Evolutionary conservation across 2,329 filamentous ascomycete species (phyloP).

Genomic region (Aspergillus unguis): DNA sequence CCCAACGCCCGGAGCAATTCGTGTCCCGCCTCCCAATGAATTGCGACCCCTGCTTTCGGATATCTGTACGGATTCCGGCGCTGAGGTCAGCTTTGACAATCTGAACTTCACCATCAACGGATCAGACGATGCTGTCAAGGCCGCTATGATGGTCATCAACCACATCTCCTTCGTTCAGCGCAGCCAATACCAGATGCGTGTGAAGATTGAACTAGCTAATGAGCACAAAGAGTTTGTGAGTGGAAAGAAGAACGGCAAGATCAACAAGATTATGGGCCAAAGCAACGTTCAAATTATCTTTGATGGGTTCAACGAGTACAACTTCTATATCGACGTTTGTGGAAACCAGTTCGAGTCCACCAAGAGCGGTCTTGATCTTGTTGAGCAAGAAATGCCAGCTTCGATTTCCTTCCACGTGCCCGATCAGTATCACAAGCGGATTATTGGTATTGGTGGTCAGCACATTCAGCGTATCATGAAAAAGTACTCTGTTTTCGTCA

Average conservation of each 20-base stretch:
- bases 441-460: conserved; percentile 96
- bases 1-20: conserved; percentile 56
- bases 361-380: conserved; percentile 85
- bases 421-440: conserved; percentile 98
- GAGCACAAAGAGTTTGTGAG: conserved; percentile 99
- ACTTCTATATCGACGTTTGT: conserved; percentile 98
- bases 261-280: conserved; percentile 99
- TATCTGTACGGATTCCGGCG: conserved; percentile 93
- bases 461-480: conserved; percentile 99
- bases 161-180: conserved; percentile 86
- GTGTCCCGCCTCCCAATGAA: conserved; percentile 61
- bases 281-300: conserved; percentile 99
- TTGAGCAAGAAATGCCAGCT: conserved; percentile 98
- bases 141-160: conserved; percentile 89
- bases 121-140: conserved; percentile 93
- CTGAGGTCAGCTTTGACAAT: conserved; percentile 92
- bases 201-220: conserved; percentile 98
- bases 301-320: conserved; percentile 98
- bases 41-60: conserved; percentile 89
- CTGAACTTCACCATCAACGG: conserved; percentile 91
- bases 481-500: conserved; percentile 99
- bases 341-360: conserved; percentile 89
- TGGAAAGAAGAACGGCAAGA: conserved; percentile 99
- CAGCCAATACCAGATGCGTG: conserved; percentile 85
- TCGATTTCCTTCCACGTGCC: conserved; percentile 99